Base-by-base conservation (phyloP, 2,329 filamentous ascomycete genomes). In the Orbilia ellipsospora region DNA sequence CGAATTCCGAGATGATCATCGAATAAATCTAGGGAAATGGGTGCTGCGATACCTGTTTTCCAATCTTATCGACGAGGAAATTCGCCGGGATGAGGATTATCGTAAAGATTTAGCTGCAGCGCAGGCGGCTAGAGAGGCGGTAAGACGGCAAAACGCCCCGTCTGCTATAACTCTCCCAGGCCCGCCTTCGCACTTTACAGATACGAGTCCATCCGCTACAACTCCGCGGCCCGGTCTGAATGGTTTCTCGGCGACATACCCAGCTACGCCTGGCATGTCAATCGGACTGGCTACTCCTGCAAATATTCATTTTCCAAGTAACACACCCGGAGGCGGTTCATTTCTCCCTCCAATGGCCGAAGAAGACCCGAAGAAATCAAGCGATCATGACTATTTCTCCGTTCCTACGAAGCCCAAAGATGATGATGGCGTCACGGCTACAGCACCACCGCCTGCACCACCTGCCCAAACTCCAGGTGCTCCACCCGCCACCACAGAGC, bases 21-120 rank as follows among this genome's bases (percentile, higher is more conserved):
- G 95, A 84, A 96, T 92, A 94, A 98, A 97, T 80, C 88, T 98
- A 54, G 95, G 95, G 7, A 97, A 96, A 85, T 99, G 95, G 95
- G 89, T 98, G 54, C 84, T 99, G 73, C 89, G 95, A 40, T 96
- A 97, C 82, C 86, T 99, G 0, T 99, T 99, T 83, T 89, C 90
- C 8, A 91, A 91, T 66, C 85, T 98, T 50, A 91, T 99, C 64
- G 92, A 96, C 75, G 94, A 97, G 81, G 92, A 98, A 81, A 91
- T 97, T 78, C 89, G 87, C 78, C 88, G 92, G 62, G 95, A 99
- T 80, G 89, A 92, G 80, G 84, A 83, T 0, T 89, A 91, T 81
- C 88, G 94, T n/a, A 85, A 88, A 52, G 87, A 87, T 54, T 83
- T 96, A 6, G 87, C 93, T 61, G 87, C 88, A 40, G 85, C 83